Percentiles rank a stretch among this genome's conserved stretches.
phyloP scores from a whole-genome alignment of 345 rosid genomes.

The Corchorus capsularis region DNA sequence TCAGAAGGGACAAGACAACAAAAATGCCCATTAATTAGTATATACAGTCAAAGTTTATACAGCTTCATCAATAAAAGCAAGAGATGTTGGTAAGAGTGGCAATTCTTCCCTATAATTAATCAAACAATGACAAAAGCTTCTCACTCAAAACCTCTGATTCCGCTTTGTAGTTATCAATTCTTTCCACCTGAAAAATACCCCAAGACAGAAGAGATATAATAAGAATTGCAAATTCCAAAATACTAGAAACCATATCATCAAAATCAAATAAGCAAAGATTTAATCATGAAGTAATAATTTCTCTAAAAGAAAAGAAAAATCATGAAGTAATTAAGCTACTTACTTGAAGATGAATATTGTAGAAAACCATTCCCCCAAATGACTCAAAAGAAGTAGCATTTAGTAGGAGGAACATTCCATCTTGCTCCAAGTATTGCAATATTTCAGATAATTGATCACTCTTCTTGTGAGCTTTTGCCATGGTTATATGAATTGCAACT shows the following conservation, averaged over 20 bases:
- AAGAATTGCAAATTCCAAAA: not conserved
- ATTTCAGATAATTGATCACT: conserved; percentile 39
- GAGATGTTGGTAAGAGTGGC: not conserved
- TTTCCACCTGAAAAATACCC: not conserved
- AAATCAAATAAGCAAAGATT: too few relatives aligned
- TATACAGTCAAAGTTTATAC: too few relatives aligned
- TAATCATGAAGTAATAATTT: too few relatives aligned
- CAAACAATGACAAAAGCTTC: not conserved
- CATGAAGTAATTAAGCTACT: not conserved
- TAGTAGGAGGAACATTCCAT: conserved; percentile 38
- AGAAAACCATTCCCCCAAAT: conserved; percentile 45
- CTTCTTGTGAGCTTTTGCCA: not conserved
- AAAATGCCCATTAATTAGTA: not conserved
- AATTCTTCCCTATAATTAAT: not conserved
- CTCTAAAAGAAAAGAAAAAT: not conserved
- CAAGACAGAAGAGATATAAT: not conserved
- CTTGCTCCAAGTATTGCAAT: conserved; percentile 44
- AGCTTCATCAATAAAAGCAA: not conserved
- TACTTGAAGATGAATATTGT: conserved; percentile 41
- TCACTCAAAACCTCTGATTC: not conserved
- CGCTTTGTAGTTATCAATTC: not conserved
- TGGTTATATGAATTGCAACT: conserved; percentile 45
- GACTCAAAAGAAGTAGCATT: conserved; percentile 59
- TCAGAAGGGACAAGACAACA: not conserved
- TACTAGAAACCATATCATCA: not conserved